Evolutionary conservation across 352 stramenopile species (phyloP).

Genomic region (Blastocystis sp.): DNA sequence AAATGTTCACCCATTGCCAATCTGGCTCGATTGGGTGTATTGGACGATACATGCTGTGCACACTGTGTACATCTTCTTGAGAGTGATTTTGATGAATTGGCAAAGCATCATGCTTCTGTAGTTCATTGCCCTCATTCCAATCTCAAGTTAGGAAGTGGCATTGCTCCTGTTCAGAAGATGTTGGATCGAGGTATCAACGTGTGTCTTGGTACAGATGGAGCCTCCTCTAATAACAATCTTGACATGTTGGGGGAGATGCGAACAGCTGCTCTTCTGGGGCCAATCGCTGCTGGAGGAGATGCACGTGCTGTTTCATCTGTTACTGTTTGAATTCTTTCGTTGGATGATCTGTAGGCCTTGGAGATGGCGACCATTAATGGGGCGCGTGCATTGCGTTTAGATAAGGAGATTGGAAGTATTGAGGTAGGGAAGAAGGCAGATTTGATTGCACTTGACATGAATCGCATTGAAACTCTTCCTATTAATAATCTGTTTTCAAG

Average conservation of each 20-base stretch:
- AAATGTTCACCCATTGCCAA: slow-evolving; percentile 73
- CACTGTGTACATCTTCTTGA: slow-evolving; percentile 75
- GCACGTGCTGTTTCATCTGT: slow-evolving; percentile 67
- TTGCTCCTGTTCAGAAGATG: slow-evolving; percentile 73
- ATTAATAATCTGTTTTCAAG: slow-evolving; percentile 79
- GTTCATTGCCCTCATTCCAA: slow-evolving; percentile 81
- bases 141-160: slow-evolving; percentile 75
- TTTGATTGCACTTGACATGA: slow-evolving; percentile 73
- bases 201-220: slow-evolving; percentile 76
- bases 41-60: slow-evolving; percentile 73
- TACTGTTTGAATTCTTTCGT: not conserved
- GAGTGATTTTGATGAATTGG: slow-evolving; percentile 73
- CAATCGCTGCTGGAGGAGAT: slow-evolving; percentile 70
- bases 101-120: slow-evolving; percentile 69
- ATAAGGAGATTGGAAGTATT: slow-evolving; percentile 75
- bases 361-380: slow-evolving; percentile 81
- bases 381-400: slow-evolving; percentile 74
- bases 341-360: slow-evolving; percentile 67
- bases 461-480: slow-evolving; percentile 76
- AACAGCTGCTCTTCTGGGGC: slow-evolving; percentile 76
- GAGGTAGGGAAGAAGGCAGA: slow-evolving; percentile 78
- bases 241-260: slow-evolving; percentile 82
- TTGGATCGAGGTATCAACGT: slow-evolving; percentile 75
- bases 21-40: slow-evolving; percentile 73
- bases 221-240: slow-evolving; percentile 78